These are phyloP conservation scores for Argentina anserina DNA, from an alignment of 306 rosid genomes.

Conservation along the genomic window DNA sequence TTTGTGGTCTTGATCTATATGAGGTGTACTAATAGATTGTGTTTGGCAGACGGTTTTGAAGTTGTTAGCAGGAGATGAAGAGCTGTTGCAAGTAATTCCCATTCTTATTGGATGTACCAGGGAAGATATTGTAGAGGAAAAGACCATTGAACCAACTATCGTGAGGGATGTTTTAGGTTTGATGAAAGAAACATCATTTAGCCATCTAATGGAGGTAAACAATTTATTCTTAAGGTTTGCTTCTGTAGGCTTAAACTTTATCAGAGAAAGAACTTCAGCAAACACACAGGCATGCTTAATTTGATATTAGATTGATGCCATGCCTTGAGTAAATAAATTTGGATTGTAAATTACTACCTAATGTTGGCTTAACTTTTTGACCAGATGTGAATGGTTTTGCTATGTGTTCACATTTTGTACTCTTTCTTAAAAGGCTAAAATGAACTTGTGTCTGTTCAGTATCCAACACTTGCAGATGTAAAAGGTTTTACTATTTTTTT, in stretches of 20 bases:
- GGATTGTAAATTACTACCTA: background rate
- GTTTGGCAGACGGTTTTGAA: constrained; percentile 70
- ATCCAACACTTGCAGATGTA: background rate
- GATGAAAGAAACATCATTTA: constrained; percentile 67
- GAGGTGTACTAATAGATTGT: constrained; percentile 16
- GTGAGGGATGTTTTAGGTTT: constrained; percentile 40
- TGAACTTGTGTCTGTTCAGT: background rate
- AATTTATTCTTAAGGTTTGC: constrained; percentile 10
- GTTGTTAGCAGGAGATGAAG: constrained; percentile 61
- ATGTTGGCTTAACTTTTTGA: background rate
- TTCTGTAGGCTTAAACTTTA: background rate
- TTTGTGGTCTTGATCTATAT: background rate
- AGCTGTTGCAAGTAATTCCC: constrained; percentile 57
- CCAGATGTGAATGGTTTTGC: background rate
- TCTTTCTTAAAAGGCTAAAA: background rate
- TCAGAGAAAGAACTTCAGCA: background rate
- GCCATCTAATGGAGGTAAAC: constrained; percentile 94
- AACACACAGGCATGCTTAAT: background rate
- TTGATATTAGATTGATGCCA: background rate
- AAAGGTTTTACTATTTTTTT: background rate
- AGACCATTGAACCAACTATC: constrained; percentile 27
- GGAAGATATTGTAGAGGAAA: constrained; percentile 44
- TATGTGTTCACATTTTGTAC: background rate
- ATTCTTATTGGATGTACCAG: constrained; percentile 65
- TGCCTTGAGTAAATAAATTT: background rate